phyloP scores from a whole-genome alignment of 805 yeast species.

The Lachancea sp. region DNA sequence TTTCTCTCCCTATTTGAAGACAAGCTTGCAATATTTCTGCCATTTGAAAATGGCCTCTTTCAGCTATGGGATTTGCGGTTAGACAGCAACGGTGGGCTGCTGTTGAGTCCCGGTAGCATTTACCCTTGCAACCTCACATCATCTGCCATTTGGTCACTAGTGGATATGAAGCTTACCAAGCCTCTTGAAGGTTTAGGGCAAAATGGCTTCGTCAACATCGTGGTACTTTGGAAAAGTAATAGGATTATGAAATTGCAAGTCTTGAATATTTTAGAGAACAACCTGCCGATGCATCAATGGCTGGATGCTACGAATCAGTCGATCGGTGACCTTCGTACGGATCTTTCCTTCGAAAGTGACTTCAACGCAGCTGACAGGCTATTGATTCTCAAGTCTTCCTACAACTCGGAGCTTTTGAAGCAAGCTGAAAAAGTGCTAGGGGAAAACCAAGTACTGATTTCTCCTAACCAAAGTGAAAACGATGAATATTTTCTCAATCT shows the following conservation, averaged over 20 bases:
- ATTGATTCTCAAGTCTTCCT: slow-evolving; percentile 41
- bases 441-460: slow-evolving; percentile 19
- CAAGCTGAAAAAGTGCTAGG: slow-evolving; percentile 35
- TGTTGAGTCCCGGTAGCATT: slow-evolving; percentile 9
- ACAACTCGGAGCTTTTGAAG: slow-evolving; percentile 48
- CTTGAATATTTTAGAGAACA: slow-evolving; percentile 27
- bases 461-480: slow-evolving; percentile 27
- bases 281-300: slow-evolving; percentile 21
- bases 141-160: slow-evolving; percentile 28
- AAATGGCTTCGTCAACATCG: slow-evolving; percentile 29
- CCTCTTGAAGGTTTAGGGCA: slow-evolving; percentile 19
- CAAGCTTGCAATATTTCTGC: slow-evolving; percentile 35
- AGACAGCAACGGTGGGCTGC: slow-evolving; percentile 12
- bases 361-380: slow-evolving; percentile 43
- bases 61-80: slow-evolving; percentile 34
- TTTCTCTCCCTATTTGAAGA: slow-evolving; percentile 32
- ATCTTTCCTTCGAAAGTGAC: slow-evolving; percentile 40
- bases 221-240: slow-evolving; percentile 60
- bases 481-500: slow-evolving; percentile 60
- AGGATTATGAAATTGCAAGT: slow-evolving; percentile 43
- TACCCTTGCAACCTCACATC: slow-evolving; percentile 26
- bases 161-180: slow-evolving; percentile 23
- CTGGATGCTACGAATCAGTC: slow-evolving; percentile 24
- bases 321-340: slow-evolving; percentile 31
- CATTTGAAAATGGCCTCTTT: slow-evolving; percentile 39